Base-by-base conservation (phyloP, 768 basidiomycete genomes). In the Tylopilus cervinicoccineus region DNA sequence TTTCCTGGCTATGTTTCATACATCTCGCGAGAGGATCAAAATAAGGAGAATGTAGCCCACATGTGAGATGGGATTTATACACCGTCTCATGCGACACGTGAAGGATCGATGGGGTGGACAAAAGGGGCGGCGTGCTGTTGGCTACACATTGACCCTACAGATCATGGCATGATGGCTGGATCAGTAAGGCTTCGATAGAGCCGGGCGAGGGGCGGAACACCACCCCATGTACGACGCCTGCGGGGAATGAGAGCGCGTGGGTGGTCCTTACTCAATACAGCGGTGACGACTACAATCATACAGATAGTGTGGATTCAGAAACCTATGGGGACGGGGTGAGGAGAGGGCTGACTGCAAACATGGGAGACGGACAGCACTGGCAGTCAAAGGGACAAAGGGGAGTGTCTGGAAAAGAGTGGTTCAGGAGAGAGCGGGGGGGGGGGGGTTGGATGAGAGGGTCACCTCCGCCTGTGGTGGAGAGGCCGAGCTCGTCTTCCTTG, bases 361-460 rank as follows among this genome's bases (percentile, higher is more conserved):
- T n/a, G 31, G 29, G 32, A 20, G 38, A 73, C 88, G 69, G 59
- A 90, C 91, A 93, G 58, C 91, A 93, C 31, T 88, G 75, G 65
- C 91, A 93, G 64, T 93, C 91, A 61, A 93, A 93, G 6, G 91
- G 91, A 70, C 90, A 93, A 33, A 87, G 65, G 4, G 86, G 79
- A 0, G 90, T 91, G 64, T 88, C 90, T 93, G 67, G 27, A 51
- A 24, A 29, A 38, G 52, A 54, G 59, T 51, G 60, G 64, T 44
- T 53, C 43, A 38, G 64, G 50, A 55, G 24, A 49, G 45, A 53
- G 49, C 52, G 43, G 22, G 14, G 33, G 26, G n/a, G 16, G 37
- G 16, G 26, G 23, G 33, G 28, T 34, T 40, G 42, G 36, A 59
- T 29, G 39, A 44, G 26, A 19, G 11, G 57, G 79, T 69, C 67